Base-by-base conservation (phyloP, 257 asterid genomes). In the Plantago elongata region DNA sequence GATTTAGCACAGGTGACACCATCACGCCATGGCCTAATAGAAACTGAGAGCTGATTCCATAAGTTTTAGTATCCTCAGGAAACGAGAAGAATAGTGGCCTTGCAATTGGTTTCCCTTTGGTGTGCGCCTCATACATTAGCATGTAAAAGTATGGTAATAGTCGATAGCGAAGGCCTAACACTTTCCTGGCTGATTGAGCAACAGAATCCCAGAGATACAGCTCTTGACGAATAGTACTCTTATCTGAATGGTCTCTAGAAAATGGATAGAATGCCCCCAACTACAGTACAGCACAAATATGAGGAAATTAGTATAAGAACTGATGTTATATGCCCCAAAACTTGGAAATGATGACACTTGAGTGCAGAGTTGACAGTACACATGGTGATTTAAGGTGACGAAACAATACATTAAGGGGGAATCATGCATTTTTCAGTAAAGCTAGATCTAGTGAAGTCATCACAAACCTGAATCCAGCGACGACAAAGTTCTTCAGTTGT, bases 401-500 rank as follows among this genome's bases (percentile, higher is more conserved):
- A 22, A 22, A 22, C 27, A 22, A 22, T 22, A 22, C 27, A 22
- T 22, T 22, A 22, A 22, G 27, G 27, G 27, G 27, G 27, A 22
- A 22, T 22, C 27, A 22, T 22, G 27, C 27, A 22, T 22, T 22
- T 22, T 22, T 22, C 27, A 22, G 27, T 22, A 22, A 22, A 22
- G 27, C 48, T 40, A 9, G 11, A 3, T 12, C 6, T 64, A 46
- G 15, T 56, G 54, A 38, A 27, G 58, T 44, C 22, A 27, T 27
- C 1, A 34, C 40, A 34, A 34, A 84, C 84, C 86, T 84, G 92
- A 74, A 92, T 89, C 99, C 99, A 92, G 38, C 97, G 83, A 13
- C 94, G 75, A 57, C 99, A 92, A n/a, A 92, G 97, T 65, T 92
- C 99, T 66, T 92, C 99, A 0, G 85, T 89, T 0, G 99, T 89